Evolutionary conservation across 1,284 basidiomycete species (phyloP), one percentile per base, ranked within the genome.

Genomic region (Apiotrichum laibachii): DNA sequence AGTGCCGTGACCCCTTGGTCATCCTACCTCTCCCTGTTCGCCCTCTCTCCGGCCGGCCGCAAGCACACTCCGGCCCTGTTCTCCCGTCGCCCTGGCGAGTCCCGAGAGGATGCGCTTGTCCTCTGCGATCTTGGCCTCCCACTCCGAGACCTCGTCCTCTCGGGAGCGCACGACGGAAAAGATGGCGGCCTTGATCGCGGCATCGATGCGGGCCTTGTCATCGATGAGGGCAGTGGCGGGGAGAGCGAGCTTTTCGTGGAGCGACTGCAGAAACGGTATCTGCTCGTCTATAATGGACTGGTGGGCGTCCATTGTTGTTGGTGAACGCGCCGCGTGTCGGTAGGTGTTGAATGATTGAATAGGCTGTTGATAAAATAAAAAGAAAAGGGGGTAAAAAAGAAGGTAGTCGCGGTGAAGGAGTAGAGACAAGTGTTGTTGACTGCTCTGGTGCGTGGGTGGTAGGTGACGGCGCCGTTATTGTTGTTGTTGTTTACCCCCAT

Each of bases 101-200:
- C 63, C 64, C 1, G 59, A 60, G 19, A 72, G 58, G 51, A 66
- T 62, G 18, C 69, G 62, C 58, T 67, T 68, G 43, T 58, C 61
- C 19, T 67, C 64, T 8, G 59, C 63, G 16, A 74, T 73, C 44
- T 63, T 65, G 49, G 70, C 69, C 56, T 69, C 68, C 65, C 72
- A 71, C 11, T 60, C 58, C 18, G 73, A 72, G n/a, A 77, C 75
- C 59, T 77, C 71, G 15, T 65, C 65, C 52, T 77, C 75, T 21
- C 73, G 55, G 19, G 72, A 67, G 5, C 71, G 60, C 5, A 77
- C 66, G 35, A 77, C 64, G 1, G 68, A 65, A 2, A 67, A 63
- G 35, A 77, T 73, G 2, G 73, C 73, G 4, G 63, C 64, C 31
- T 64, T 63, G 53, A 77, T 72, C 4, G 73, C 73, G 1, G 69